Evolutionary conservation across 108 stramenopile genomes (phyloP), one percentile per base, ranked within the genome.

Genomic region (Bacterosira constricta): DNA sequence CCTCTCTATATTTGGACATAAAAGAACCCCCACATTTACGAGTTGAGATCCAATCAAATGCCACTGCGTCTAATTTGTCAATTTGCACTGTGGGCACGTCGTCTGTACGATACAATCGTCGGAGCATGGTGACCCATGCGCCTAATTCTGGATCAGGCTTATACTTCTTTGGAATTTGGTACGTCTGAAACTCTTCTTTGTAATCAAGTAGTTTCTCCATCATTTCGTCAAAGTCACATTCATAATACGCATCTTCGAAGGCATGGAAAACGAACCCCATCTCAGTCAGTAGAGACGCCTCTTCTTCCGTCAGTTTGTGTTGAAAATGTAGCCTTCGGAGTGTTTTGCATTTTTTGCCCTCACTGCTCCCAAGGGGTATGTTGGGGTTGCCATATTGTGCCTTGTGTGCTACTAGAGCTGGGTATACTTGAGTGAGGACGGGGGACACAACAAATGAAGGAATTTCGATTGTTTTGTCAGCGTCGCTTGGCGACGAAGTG

Each of bases 151-250:
- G 89, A 80, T 93, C 89, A 23, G 68, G 73, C 9, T 71, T 55
- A 65, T 86, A 93, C 63, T 93, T 93, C 64, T 93, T 93, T n/a
- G 92, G 92, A 27, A 90, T 74, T 78, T 90, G 90, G 75, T 81
- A 90, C 15, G 84, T 82, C 9, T 81, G 73, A 11, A 61, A 51
- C 23, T 79, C 81, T 21, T 82, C 54, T 37, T 82, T 61, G 61
- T 90, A 90, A 9, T 76, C 73, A 54, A 86, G 3, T 38, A 93
- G 30, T 29, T 85, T 75, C 13, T 31, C 44, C 10, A 86, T 73
- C 70, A 88, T 58, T 56, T 86, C 85, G 36, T 90, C 86, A 70
- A 93, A 93, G 51, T 90, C 86, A 4, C 73, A 84, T 60, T 88
- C 80, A n/a, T 79, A 37, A 65, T 93, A 93, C 3, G 89, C 86